Base-by-base conservation (phyloP, 2,329 filamentous ascomycete genomes). In the Aspergillus sp. region DNA sequence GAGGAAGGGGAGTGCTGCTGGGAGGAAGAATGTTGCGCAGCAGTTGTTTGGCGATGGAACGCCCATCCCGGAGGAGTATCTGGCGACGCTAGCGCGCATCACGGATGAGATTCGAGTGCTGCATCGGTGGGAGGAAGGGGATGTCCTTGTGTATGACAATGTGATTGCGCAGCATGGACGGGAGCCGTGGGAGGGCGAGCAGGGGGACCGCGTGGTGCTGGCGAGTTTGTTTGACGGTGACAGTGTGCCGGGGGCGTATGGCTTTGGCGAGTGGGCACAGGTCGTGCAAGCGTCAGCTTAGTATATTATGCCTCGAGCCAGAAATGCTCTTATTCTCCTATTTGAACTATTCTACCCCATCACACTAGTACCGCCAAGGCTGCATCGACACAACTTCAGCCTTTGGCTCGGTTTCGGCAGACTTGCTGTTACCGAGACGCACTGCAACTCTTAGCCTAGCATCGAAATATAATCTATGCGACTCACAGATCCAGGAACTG, bases 91-190 rank as follows among this genome's bases (percentile, higher is more conserved):
- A 47, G 74, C 74, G 0, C 68, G 75, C 59, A 79, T 81, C 39
- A 81, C 79, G 12, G 78, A 81, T 57, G 77, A 81, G 58, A 80
- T 81, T 52, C 74, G 78, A 4, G 79, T 82, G 17, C 62, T 81
- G 52, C 79, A 81, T 63, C 73, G 72, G 49, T 81, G 79, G 79
- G 66, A 81, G 64, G 66, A 68, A 12, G 78, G 79, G 0, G 79
- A 81, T 67, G 77, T 82, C 4, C 66, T 81, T 11, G 77, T 82
- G 1, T 81, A 73, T 65, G 79, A 82, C 62, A 82, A 82, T 63
- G 64, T 78, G 15, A 75, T 81, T 65, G 73, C 78, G 1, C 80
- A 82, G 67, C 79, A 82, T 69, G 79, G 79, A 3, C 69, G 79
- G 52, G 69, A 81, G 65, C 79, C 79, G 0, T 81, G 79, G 80